Conservation (phyloP, 768 basidiomycete species). For the Lactarius vividus region DNA sequence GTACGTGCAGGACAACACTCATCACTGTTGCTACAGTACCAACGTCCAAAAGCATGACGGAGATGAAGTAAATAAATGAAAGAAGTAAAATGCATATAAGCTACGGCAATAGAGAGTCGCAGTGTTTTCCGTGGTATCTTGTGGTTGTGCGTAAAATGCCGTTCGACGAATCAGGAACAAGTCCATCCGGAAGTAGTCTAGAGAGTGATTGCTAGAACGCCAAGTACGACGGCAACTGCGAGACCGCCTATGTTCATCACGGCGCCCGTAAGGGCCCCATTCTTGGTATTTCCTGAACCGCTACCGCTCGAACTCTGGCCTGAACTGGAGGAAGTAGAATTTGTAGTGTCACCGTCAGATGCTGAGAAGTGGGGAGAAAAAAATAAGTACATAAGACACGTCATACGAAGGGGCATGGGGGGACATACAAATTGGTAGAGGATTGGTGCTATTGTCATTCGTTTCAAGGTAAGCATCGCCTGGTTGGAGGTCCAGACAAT, state of each 20-base stretch:
- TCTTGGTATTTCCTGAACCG: background rate
- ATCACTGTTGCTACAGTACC: background rate
- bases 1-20: background rate
- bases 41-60: background rate
- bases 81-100: constrained; percentile 1
- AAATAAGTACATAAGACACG: background rate
- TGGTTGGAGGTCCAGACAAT: constrained; percentile 58
- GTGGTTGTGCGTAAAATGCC: background rate
- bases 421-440: constrained; percentile 38
- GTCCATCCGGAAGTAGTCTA: background rate
- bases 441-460: constrained; percentile 65
- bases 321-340: background rate
- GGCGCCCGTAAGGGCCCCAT: background rate
- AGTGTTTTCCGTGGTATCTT: constrained; percentile 15
- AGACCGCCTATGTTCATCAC: background rate
- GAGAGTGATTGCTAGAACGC: background rate
- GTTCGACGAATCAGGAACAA: background rate
- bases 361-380: background rate
- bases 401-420: background rate
- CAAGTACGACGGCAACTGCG: background rate
- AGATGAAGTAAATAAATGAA: background rate
- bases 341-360: background rate
- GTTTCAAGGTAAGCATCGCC: constrained; percentile 80
- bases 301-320: background rate
- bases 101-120: background rate